These are phyloP conservation scores for Phaeosphaeria sp. DNA, from an alignment of 2,329 filamentous ascomycete genomes.

Conservation along the genomic window DNA sequence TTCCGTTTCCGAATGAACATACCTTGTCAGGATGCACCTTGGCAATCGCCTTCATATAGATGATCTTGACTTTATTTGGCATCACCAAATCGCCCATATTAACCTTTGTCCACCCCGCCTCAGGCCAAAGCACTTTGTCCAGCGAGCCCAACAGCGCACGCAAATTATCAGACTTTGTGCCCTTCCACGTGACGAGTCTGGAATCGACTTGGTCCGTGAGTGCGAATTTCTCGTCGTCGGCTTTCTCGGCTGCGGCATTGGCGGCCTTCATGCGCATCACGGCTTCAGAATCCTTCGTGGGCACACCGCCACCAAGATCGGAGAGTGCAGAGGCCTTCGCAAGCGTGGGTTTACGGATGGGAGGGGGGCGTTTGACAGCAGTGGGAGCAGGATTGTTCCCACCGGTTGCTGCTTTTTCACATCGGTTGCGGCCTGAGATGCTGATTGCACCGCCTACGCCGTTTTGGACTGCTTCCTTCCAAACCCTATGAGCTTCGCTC, in stretches of 20 bases:
- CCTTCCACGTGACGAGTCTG: conserved; percentile 79
- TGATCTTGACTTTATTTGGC: conserved; percentile 93
- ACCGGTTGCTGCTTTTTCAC: conserved; percentile 77
- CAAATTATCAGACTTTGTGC: conserved; percentile 91
- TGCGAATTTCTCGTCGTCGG: conserved; percentile 92
- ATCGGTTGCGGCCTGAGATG: conserved; percentile 84
- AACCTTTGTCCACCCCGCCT: conserved; percentile 95
- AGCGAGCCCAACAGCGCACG: conserved; percentile 85
- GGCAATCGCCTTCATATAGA: conserved; percentile 98
- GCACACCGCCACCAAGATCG: conserved; percentile 43
- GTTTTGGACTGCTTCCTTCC: conserved; percentile 82
- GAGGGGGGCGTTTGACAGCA: conserved; percentile 33
- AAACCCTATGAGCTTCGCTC: conserved; percentile 79
- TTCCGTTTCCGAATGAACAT: conserved; percentile 33
- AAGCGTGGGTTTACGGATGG: conserved; percentile 31
- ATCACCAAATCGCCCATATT: conserved; percentile 92
- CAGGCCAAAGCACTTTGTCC: conserved; percentile 88
- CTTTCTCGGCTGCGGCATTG: conserved; percentile 82
- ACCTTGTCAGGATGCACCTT: conserved; percentile 99
- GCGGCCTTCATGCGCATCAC: conserved; percentile 82
- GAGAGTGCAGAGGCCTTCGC: conserved; percentile 51
- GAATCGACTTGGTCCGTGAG: conserved; percentile 86
- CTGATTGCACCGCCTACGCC: conserved; percentile 86
- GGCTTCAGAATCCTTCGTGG: conserved; percentile 69
- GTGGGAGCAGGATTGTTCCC: conserved; percentile 23